Percentiles rank a stretch among this genome's conserved stretches.
These are phyloP conservation scores for Cystobasidium slooffiae DNA, from an alignment of 1,284 basidiomycete genomes.

Conservation along the genomic window DNA sequence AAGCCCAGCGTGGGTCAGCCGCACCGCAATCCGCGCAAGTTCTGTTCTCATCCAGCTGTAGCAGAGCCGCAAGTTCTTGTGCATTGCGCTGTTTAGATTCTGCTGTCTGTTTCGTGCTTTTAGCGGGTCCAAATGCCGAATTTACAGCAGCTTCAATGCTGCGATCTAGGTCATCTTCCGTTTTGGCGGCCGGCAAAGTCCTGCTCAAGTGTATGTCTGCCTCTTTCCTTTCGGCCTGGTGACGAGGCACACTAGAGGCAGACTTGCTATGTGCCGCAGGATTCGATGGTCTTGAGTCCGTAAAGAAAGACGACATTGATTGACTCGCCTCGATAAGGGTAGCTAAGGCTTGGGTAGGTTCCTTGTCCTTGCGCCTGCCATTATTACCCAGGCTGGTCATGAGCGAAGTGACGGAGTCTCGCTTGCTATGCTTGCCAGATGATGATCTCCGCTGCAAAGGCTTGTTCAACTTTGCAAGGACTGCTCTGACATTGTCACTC, in stretches of 20 bases:
- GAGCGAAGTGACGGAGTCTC: slow-evolving; percentile 29
- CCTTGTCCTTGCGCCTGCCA: slow-evolving; percentile 17
- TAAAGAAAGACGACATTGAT: slow-evolving; percentile 37
- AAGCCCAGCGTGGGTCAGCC: slow-evolving; percentile 58
- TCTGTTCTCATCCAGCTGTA: slow-evolving; percentile 56
- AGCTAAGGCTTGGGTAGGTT: slow-evolving; percentile 11
- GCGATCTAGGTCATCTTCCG: slow-evolving; percentile 52
- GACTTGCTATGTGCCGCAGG: slow-evolving; percentile 28
- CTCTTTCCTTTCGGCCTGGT: neutral
- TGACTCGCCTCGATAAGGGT: slow-evolving; percentile 41
- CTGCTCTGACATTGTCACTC: slow-evolving; percentile 28
- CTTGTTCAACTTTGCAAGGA: slow-evolving; percentile 38
- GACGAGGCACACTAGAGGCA: slow-evolving; percentile 17
- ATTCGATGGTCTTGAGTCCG: slow-evolving; percentile 5
- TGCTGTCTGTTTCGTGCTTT: slow-evolving; percentile 27
- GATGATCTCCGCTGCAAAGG: slow-evolving; percentile 38
- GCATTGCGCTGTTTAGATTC: slow-evolving; percentile 51
- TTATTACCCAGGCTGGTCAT: slow-evolving; percentile 28
- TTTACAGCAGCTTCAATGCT: slow-evolving; percentile 53
- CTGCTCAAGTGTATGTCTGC: neutral
- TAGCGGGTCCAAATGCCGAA: slow-evolving; percentile 48
- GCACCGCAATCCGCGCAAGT: slow-evolving; percentile 61
- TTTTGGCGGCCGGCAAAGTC: neutral
- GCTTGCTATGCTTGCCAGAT: slow-evolving; percentile 39
- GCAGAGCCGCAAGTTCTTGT: slow-evolving; percentile 55